phyloP scores from a whole-genome alignment of 441 rosid genomes.

The Cnidoscolus chayamansa region DNA sequence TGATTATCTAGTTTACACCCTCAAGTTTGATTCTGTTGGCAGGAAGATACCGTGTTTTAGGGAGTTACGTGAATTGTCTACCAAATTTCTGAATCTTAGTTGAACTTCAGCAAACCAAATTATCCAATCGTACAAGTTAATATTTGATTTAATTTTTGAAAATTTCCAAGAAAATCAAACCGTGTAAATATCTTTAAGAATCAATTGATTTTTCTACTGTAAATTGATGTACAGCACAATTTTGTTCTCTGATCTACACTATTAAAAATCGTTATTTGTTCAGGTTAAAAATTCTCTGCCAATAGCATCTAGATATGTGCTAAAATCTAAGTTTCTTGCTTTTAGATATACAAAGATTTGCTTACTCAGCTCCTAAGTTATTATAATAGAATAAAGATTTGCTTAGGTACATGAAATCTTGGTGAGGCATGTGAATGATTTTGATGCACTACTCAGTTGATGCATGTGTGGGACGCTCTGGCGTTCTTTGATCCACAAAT shows the following conservation, averaged over 20 bases:
- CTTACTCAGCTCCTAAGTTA: neutral
- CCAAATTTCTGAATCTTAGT: neutral
- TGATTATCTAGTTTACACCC: neutral
- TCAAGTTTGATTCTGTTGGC: neutral
- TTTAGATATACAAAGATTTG: neutral
- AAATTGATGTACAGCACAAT: neutral
- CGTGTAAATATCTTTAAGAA: neutral
- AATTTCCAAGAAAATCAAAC: neutral
- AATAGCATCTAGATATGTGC: neutral
- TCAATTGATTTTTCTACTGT: neutral
- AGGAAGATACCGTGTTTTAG: neutral
- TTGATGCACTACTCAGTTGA: neutral
- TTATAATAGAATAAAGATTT: neutral
- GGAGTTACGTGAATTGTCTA: neutral
- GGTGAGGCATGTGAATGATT: neutral
- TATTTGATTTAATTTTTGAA: neutral
- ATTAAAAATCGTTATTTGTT: neutral
- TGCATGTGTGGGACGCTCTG: neutral
- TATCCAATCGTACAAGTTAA: neutral
- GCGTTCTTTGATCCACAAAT: neutral
- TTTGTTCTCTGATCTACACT: neutral
- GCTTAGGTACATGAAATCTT: neutral
- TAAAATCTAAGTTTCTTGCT: neutral
- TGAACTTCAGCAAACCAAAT: neutral
- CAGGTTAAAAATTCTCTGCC: neutral